Percentiles rank a stretch among this genome's conserved stretches.
Conservation (phyloP, 768 basidiomycete genomes). For the Kockovaella imperatae region DNA sequence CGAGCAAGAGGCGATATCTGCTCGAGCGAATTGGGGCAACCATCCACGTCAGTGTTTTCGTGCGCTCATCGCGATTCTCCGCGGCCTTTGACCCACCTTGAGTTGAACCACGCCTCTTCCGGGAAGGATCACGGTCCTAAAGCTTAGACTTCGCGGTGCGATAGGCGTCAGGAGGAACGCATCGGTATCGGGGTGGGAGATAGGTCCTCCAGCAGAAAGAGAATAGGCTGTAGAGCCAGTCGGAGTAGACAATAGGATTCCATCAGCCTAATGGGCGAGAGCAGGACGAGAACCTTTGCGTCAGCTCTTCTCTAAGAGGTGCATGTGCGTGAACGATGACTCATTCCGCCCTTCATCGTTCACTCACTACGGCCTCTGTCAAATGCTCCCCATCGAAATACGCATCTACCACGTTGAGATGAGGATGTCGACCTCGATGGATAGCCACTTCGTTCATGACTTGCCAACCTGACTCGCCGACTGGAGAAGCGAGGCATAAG, state of each 20-base stretch:
- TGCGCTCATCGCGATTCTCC: not conserved
- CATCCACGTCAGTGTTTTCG: no score
- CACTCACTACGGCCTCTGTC: conserved; percentile 84
- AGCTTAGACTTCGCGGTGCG: conserved; percentile 83
- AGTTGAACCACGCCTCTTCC: conserved; percentile 44
- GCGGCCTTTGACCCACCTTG: conserved; percentile 31
- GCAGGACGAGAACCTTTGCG: no score
- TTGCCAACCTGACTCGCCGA: conserved; percentile 63
- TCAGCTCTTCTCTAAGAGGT: no score
- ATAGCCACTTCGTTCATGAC: conserved; percentile 96
- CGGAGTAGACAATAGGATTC: conserved; percentile 87
- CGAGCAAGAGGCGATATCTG: conserved; percentile 80
- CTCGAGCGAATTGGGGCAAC: not conserved
- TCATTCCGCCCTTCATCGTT: no score
- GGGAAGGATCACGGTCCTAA: conserved; percentile 85
- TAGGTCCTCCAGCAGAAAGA: conserved; percentile 87
- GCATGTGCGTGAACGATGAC: no score
- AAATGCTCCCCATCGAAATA: conserved; percentile 90
- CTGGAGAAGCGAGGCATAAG: conserved; percentile 7
- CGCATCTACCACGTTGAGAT: conserved; percentile 86
- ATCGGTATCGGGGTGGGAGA: conserved; percentile 84
- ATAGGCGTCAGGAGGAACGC: conserved; percentile 92
- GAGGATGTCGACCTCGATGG: conserved; percentile 83
- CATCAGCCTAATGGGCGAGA: conserved; percentile 94
- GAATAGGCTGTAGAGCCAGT: conserved; percentile 97